Evolutionary conservation across 805 yeast genomes (phyloP).

Genomic region (Yueomyces sinensis): DNA sequence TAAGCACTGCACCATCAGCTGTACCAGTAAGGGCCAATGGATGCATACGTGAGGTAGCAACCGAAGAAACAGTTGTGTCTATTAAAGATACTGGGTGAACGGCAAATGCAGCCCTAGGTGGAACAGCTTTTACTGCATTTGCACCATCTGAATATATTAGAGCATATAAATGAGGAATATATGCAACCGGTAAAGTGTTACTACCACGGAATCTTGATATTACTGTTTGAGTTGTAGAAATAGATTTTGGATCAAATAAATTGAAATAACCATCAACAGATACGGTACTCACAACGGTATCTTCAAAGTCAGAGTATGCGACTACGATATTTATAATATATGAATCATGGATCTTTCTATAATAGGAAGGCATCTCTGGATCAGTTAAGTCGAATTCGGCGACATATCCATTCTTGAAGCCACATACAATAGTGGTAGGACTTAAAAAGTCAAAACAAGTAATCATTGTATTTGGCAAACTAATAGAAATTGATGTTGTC

Average conservation of each 20-base stretch:
- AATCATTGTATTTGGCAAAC: slow-evolving; percentile 22
- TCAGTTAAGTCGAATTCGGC: slow-evolving; percentile 38
- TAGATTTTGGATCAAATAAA: slow-evolving; percentile 25
- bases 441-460: slow-evolving; percentile 37
- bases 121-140: slow-evolving; percentile 24
- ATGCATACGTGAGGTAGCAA: slow-evolving; percentile 31
- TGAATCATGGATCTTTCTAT: slow-evolving; percentile 27
- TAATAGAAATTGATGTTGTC: slow-evolving; percentile 16
- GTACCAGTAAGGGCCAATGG: slow-evolving; percentile 37
- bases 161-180: slow-evolving; percentile 24
- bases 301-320: slow-evolving; percentile 25
- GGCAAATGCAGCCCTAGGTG: slow-evolving; percentile 26
- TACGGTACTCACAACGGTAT: slow-evolving; percentile 22
- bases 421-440: slow-evolving; percentile 35
- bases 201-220: slow-evolving; percentile 23
- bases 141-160: slow-evolving; percentile 31
- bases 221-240: slow-evolving; percentile 17
- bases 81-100: slow-evolving; percentile 26
- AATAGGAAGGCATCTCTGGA: slow-evolving; percentile 24
- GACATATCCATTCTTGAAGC: slow-evolving; percentile 44
- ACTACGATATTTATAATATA: slow-evolving; percentile 25
- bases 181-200: slow-evolving; percentile 17
- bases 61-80: slow-evolving; percentile 27
- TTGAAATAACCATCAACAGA: slow-evolving; percentile 32
- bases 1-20: slow-evolving; percentile 34